Conservation (phyloP, 352 stramenopile genomes). For the Globisporangium uncinulatum region DNA sequence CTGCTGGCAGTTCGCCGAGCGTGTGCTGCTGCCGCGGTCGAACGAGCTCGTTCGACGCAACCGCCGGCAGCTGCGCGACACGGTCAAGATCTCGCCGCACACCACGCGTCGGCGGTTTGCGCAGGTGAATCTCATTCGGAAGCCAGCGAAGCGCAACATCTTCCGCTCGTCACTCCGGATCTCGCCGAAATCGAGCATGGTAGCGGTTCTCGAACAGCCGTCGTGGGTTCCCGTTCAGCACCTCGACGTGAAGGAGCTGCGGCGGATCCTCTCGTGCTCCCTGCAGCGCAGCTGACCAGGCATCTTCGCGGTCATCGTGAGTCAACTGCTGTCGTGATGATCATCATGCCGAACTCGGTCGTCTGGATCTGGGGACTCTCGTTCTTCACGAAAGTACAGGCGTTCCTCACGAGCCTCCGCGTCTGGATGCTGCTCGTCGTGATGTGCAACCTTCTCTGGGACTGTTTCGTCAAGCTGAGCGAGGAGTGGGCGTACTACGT, state of each 20-base stretch:
- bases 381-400: constrained; percentile 27
- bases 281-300: constrained; percentile 36
- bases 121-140: neutral
- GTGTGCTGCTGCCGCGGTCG: constrained; percentile 11
- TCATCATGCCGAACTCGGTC: constrained; percentile 48
- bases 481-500: constrained; percentile 31
- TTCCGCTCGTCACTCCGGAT: constrained; percentile 2
- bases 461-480: constrained; percentile 24
- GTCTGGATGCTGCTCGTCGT: constrained; percentile 34
- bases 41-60: constrained; percentile 12
- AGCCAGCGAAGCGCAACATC: neutral
- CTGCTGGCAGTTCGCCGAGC: constrained; percentile 14
- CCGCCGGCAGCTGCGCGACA: constrained; percentile 5
- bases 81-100: constrained; percentile 4
- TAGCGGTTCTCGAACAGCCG: neutral
- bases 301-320: constrained; percentile 21
- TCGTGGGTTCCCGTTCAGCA: constrained; percentile 13
- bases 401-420: constrained; percentile 33
- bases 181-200: neutral
- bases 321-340: constrained; percentile 42
- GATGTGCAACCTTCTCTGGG: constrained; percentile 27
- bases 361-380: constrained; percentile 41
- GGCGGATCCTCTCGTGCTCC: constrained; percentile 19
- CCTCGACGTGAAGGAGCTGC: constrained; percentile 10
- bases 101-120: constrained; percentile 4